Percentiles rank a stretch among this genome's conserved stretches.
phyloP scores from a whole-genome alignment of 2,329 filamentous ascomycete genomes.

The Arthroderma sp. region DNA sequence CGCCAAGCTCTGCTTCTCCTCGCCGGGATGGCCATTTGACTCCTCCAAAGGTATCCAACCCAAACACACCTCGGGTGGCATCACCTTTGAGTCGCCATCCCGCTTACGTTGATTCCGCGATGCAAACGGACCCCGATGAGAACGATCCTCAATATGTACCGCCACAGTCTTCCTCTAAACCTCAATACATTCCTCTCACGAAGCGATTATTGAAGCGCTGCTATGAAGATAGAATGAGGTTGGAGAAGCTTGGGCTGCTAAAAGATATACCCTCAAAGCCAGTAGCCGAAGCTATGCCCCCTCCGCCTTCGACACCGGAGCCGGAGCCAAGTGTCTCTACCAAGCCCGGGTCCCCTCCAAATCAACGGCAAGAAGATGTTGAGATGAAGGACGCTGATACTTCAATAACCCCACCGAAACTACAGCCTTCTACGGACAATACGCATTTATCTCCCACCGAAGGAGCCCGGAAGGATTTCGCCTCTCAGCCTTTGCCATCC shows the following conservation, averaged over 20 bases:
- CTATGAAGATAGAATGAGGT: slow-evolving; percentile 25
- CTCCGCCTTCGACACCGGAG: slow-evolving; percentile 1
- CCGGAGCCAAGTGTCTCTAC: slow-evolving; percentile 2
- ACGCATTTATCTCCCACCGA: no score
- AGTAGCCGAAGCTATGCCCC: slow-evolving; percentile 10
- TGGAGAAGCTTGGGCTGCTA: slow-evolving; percentile 17
- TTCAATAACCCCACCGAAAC: slow-evolving; percentile 14
- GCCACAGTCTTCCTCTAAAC: slow-evolving; percentile 12
- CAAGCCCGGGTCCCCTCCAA: neutral
- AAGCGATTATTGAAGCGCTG: slow-evolving; percentile 31
- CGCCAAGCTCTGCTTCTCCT: slow-evolving; percentile 15
- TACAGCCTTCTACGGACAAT: neutral
- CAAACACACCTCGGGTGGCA: slow-evolving; percentile 16
- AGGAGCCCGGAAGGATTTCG: no score
- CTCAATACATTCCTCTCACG: slow-evolving; percentile 27
- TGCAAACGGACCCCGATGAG: slow-evolving; percentile 33
- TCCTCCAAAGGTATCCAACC: slow-evolving; percentile 19
- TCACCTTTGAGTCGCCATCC: slow-evolving; percentile 17
- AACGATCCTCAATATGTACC: slow-evolving; percentile 15
- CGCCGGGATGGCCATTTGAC: slow-evolving; percentile 14
- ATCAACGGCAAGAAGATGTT: slow-evolving; percentile 4
- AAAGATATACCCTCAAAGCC: neutral
- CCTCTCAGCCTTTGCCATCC: slow-evolving; percentile 23
- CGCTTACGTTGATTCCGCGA: slow-evolving; percentile 28
- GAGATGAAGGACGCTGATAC: slow-evolving; percentile 27